phyloP scores from a whole-genome alignment of 768 basidiomycete species.

The Zangia roseola region DNA sequence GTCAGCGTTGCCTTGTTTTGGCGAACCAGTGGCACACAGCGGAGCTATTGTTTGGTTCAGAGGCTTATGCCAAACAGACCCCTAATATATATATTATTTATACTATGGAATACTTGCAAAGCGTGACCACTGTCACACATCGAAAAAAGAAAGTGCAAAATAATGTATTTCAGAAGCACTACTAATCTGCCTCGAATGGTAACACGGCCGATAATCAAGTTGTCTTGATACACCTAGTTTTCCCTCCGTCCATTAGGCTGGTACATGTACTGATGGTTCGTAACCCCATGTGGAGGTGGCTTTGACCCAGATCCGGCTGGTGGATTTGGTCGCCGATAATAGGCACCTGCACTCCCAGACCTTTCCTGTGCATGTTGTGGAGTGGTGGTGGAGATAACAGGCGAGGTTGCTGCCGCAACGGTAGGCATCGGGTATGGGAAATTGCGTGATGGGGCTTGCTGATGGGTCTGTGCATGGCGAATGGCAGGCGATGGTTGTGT shows the following conservation, averaged over 20 bases:
- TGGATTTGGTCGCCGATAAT: slow-evolving; percentile 51
- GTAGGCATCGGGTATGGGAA: slow-evolving; percentile 76
- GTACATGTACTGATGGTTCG: slow-evolving; percentile 46
- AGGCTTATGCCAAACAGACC: slow-evolving; percentile 28
- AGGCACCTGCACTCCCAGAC: slow-evolving; percentile 38
- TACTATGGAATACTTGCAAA: background rate
- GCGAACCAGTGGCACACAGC: slow-evolving; percentile 13
- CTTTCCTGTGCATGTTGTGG: slow-evolving; percentile 38
- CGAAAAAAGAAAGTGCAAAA: slow-evolving; percentile 3
- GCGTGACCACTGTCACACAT: slow-evolving; percentile 27
- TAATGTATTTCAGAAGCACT: slow-evolving; percentile 14
- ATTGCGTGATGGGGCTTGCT: slow-evolving; percentile 24
- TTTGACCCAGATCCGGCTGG: slow-evolving; percentile 23
- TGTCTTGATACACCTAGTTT: slow-evolving; percentile 11
- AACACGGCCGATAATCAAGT: slow-evolving; percentile 3
- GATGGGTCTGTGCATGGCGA: slow-evolving; percentile 31
- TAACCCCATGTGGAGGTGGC: slow-evolving; percentile 22
- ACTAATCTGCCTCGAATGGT: slow-evolving; percentile 1
- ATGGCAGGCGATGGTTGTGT: slow-evolving; percentile 37
- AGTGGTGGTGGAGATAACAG: slow-evolving; percentile 45
- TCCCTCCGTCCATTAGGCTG: slow-evolving; percentile 42
- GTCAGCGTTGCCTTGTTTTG: slow-evolving; percentile 25
- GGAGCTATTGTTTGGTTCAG: slow-evolving; percentile 21
- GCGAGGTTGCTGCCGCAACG: slow-evolving; percentile 59
- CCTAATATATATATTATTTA: background rate